These are phyloP conservation scores for Chalaropsis ovoidea DNA, from an alignment of 2,329 filamentous ascomycete species.

Conservation along the genomic window DNA sequence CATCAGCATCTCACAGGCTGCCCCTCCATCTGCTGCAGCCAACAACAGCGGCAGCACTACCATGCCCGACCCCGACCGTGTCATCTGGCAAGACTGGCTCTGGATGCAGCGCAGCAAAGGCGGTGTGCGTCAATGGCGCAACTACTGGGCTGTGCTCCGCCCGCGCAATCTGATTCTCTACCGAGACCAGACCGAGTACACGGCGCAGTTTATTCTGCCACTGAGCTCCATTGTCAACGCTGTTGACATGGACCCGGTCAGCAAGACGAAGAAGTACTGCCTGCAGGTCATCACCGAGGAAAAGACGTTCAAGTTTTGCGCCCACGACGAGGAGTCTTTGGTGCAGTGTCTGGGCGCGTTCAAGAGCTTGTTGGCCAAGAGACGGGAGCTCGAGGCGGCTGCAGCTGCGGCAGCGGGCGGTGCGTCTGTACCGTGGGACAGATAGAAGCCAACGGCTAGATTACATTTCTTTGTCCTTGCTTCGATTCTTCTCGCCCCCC, in stretches of 20 bases:
- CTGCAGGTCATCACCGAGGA: constrained; percentile 92
- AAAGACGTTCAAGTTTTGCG: constrained; percentile 67
- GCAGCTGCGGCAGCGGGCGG: constrained; percentile 29
- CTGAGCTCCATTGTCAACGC: constrained; percentile 74
- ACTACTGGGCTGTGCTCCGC: constrained; percentile 83
- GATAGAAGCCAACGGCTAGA: neutral
- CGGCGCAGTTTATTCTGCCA: constrained; percentile 69
- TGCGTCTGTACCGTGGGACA: neutral
- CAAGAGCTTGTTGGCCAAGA: constrained; percentile 71
- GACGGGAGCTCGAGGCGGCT: constrained; percentile 49
- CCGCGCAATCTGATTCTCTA: constrained; percentile 79
- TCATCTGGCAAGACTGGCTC: constrained; percentile 90
- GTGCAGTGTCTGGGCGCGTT: constrained; percentile 80
- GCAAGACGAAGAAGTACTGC: constrained; percentile 73
- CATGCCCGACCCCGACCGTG: constrained; percentile 65
- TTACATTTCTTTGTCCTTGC: constrained; percentile 16
- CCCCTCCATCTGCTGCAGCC: neutral
- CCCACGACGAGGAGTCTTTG: constrained; percentile 69
- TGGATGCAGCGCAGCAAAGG: constrained; percentile 73
- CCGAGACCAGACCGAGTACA: constrained; percentile 86
- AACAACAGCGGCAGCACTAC: constrained; percentile 28
- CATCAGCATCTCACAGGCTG: constrained; percentile 13
- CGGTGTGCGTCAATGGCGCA: constrained; percentile 86
- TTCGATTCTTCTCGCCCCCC: constrained; percentile 7
- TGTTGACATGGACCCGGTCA: constrained; percentile 83